Evolutionary conservation across 2,329 filamentous ascomycete genomes (phyloP), one percentile per base, ranked within the genome.

Genomic region (Scorias spongiosa): DNA sequence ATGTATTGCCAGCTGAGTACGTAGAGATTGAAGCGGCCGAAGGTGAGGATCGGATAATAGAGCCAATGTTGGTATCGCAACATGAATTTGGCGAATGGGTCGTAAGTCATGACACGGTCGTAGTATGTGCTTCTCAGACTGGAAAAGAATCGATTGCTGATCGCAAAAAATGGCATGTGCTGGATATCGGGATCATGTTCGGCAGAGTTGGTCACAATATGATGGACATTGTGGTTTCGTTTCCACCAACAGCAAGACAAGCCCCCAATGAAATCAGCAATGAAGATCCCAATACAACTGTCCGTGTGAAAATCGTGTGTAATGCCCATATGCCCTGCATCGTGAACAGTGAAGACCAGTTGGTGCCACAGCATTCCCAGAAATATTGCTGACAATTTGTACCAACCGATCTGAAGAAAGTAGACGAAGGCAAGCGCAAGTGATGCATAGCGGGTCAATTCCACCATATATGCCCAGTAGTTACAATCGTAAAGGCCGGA

Each of bases 251-350:
- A 85, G 43, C 94, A 66, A 20, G 86, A 94, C 29, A 98, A 66
- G 0, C 91, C 91, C 32, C 91, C 91, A 15, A 91, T 67, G 54
- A 82, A 96, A 60, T 94, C 83, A 43, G 88, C 87, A 55, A 95
- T 82, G 50, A 93, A 66, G 57, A 96, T 94, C 41, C 86, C 89
- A 49, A 98, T 85, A 41, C 82, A 71, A 1, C 81, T 82, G 62
- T 98, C 91, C 32, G 78, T 65, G 41, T 83, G 79, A 60, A 89
- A 96, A 59, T 81, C 72, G 63, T 96, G 89, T 2, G 91, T 98
- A 54, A 98, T 94, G 51, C 85, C 91, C 82, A 95, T 93, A 63
- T 98, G 91, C 6, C 86, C 88, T 42, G 89, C 85, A 68, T 98
- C 91, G 63, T 98, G 91, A 48, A 85, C 91, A 1, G 81, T 81